These are phyloP conservation scores for Aquilaria sinensis DNA, from an alignment of 345 rosid genomes.

Conservation along the genomic window DNA sequence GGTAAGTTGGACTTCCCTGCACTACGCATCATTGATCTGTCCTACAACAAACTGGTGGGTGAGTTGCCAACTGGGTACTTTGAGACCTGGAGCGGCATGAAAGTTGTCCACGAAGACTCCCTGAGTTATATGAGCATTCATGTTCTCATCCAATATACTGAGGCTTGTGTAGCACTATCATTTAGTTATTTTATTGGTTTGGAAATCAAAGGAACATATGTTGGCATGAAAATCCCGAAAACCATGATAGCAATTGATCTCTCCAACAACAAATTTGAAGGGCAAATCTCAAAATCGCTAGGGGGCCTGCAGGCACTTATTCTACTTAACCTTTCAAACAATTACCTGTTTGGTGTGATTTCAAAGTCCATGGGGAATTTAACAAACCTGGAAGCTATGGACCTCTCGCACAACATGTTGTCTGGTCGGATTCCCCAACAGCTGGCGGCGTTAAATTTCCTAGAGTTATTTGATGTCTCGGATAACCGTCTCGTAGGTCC, in stretches of 20 bases:
- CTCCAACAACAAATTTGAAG: constrained; percentile 12
- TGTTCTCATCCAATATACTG: neutral
- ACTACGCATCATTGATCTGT: constrained; percentile 21
- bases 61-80: neutral
- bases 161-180: neutral
- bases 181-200: constrained; percentile 3
- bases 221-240: too few species aligned
- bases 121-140: neutral
- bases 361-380: constrained; percentile 9
- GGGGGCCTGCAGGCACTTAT: constrained; percentile 16
- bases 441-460: neutral
- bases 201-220: constrained; percentile 18
- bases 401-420: constrained; percentile 19
- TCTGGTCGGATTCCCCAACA: constrained; percentile 14
- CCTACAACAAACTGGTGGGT: constrained; percentile 25
- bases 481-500: constrained; percentile 7
- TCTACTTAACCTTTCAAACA: constrained; percentile 23
- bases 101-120: neutral
- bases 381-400: constrained; percentile 13
- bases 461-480: constrained; percentile 11
- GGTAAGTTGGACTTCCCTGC: constrained; percentile 1
- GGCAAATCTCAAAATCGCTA: constrained; percentile 13
- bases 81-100: too few species aligned
- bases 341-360: constrained; percentile 8
- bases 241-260: too few species aligned